Percentiles rank a stretch among this genome's conserved stretches.
phyloP scores from a whole-genome alignment of 73 alveolate species.

The Breviolum minutum region DNA sequence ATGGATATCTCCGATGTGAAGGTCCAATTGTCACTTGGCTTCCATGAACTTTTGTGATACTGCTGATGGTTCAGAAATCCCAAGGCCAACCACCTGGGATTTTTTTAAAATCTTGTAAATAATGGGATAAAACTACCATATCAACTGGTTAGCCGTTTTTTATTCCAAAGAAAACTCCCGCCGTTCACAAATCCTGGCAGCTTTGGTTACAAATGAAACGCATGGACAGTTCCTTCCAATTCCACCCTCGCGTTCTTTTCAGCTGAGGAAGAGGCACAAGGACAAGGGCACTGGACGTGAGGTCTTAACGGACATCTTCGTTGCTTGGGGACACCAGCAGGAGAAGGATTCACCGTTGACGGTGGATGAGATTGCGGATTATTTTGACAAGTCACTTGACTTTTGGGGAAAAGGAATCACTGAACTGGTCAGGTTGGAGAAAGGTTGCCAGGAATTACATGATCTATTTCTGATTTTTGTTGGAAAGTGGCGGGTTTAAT shows the following conservation, averaged over 20 bases:
- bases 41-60: background rate
- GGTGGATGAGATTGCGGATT: constrained; percentile 70
- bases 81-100: no score
- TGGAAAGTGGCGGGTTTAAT: no score
- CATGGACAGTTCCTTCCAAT: no score
- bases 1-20: constrained; percentile 65
- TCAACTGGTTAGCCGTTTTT: no score
- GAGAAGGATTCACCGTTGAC: constrained; percentile 88
- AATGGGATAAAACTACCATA: no score
- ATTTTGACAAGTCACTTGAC: constrained; percentile 23
- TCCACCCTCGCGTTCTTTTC: no score
- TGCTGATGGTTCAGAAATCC: background rate
- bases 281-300: constrained; percentile 68
- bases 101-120: no score
- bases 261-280: constrained; percentile 59
- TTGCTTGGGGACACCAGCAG: constrained; percentile 92
- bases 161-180: no score
- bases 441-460: no score
- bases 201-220: no score
- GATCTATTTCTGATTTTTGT: no score
- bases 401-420: background rate
- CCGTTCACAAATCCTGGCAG: no score
- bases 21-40: background rate
- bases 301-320: constrained; percentile 73
- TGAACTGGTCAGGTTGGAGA: background rate